Evolutionary conservation across 1,139 yeast genomes (phyloP).

Genomic region (Yamadazyma atmosphaerica): DNA sequence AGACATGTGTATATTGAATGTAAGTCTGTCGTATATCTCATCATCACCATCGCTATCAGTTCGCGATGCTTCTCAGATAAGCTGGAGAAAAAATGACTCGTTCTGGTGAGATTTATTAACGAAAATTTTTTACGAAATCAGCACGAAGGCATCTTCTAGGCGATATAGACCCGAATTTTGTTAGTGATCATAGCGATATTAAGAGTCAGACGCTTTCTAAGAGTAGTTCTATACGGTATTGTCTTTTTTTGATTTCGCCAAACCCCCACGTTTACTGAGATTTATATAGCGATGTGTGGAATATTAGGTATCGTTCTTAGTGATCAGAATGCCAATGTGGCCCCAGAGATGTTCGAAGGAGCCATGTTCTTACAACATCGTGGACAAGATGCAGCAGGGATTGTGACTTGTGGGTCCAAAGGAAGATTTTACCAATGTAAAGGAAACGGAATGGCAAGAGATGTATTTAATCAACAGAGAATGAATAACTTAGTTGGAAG

Average conservation of each 20-base stretch:
- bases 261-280: too few relatives aligned
- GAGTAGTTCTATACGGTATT: too few relatives aligned
- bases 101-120: not conserved
- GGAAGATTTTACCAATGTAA: slow-evolving; percentile 96
- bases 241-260: too few relatives aligned
- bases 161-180: not conserved
- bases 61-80: too few relatives aligned
- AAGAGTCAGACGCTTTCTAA: too few relatives aligned
- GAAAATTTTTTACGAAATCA: not conserved
- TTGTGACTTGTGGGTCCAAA: slow-evolving; percentile 90
- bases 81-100: not conserved
- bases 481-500: slow-evolving; percentile 82
- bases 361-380: slow-evolving; percentile 93
- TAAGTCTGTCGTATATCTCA: too few relatives aligned
- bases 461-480: slow-evolving; percentile 85
- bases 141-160: too few relatives aligned
- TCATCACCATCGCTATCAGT: not conserved
- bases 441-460: slow-evolving; percentile 99
- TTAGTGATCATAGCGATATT: too few relatives aligned
- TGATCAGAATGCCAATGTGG: slow-evolving; percentile 70
- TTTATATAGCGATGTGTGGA: slow-evolving; percentile 99
- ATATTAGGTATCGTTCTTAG: slow-evolving; percentile 85
- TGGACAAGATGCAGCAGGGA: slow-evolving; percentile 99
- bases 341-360: slow-evolving; percentile 90
- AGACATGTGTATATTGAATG: not conserved